Base-by-base conservation (phyloP, 2,329 filamentous ascomycete species). In the Ascochyta fabae region DNA sequence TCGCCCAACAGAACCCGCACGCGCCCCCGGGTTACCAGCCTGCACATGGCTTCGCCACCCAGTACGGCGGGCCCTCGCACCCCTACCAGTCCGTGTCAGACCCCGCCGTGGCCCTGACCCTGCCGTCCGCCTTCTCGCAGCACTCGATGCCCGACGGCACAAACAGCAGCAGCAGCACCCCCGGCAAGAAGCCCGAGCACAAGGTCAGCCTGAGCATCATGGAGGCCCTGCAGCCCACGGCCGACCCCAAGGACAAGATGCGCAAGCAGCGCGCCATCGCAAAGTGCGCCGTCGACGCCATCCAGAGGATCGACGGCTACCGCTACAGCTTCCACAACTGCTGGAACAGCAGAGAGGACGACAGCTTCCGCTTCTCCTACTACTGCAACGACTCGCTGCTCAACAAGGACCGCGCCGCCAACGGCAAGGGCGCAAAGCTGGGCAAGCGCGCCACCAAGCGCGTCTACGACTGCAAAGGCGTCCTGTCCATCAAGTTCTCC, bases 361-460 rank as follows among this genome's bases (percentile, higher is more conserved):
- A 80, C 44, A 75, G 73, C 62, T 77, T 75, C 59, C 74, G 79
- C 58, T 81, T 79, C 68, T 79, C 77, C 27, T 81, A 80, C 68
- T 80, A 79, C 59, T 81, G 79, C 67, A 80, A 80, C 63, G 79
- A 81, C 69, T 79, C 77, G 62, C 71, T 81, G 66, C 76, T 80
- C 65, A 81, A 81, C 65, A 81, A 81, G 61, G 79, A 81, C 62
- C 73, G 79, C 42, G 78, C 78, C 40, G 79, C 78, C 7, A 81
- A 81, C 55, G 74, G 75, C 29, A 77, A 77, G 49, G 73, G 73
- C 23, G 68, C 71, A 4, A 75, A 75, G 56, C 56, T 71, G 48
- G 74, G 74, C 41, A 72, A 71, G 64, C 68, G 66, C 9, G 68
- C 74, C 9, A 76, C 75, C 15, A 81, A 80, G 63, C 78, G 78